These are phyloP conservation scores for Avena insularis DNA, from an alignment of 176 grass and related monocot species.

Conservation along the genomic window DNA sequence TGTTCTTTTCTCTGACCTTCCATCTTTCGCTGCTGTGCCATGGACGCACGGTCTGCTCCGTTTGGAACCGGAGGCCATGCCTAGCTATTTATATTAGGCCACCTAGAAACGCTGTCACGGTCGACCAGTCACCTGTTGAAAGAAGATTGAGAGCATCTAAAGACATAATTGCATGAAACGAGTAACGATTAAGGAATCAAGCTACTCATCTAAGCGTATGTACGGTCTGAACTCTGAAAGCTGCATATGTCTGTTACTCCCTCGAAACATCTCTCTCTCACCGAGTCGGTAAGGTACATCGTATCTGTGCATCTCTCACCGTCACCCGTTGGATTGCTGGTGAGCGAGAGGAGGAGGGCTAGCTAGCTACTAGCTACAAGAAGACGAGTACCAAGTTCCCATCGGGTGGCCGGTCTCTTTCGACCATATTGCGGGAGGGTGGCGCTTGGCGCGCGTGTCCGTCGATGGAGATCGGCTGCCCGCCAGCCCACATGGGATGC, in stretches of 20 bases:
- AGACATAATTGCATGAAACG: neutral
- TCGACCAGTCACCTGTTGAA: constrained; percentile 24
- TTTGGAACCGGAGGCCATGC: neutral
- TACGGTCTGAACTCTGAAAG: neutral
- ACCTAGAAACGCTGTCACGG: neutral
- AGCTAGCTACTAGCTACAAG: neutral
- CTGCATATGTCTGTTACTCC: neutral
- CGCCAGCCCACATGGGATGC: neutral
- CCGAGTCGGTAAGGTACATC: neutral
- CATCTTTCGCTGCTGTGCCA: neutral
- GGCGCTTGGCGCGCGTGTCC: constrained; percentile 15
- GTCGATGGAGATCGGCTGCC: constrained; percentile 5
- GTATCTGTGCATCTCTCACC: too few species aligned
- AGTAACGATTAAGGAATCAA: neutral
- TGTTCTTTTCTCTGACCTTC: neutral
- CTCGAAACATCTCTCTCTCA: neutral
- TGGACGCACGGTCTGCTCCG: neutral
- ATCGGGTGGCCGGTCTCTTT: constrained; percentile 17
- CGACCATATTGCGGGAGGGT: neutral
- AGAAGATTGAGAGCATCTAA: neutral
- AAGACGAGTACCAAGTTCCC: neutral
- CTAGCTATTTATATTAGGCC: neutral
- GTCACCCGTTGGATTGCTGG: neutral
- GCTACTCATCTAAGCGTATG: neutral
- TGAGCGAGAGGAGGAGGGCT: neutral